A percentile compares a stretch with the other conserved stretches of the same genome.
phyloP scores from a whole-genome alignment of 2,329 filamentous ascomycete genomes.

The Calonectria fujianensis region DNA sequence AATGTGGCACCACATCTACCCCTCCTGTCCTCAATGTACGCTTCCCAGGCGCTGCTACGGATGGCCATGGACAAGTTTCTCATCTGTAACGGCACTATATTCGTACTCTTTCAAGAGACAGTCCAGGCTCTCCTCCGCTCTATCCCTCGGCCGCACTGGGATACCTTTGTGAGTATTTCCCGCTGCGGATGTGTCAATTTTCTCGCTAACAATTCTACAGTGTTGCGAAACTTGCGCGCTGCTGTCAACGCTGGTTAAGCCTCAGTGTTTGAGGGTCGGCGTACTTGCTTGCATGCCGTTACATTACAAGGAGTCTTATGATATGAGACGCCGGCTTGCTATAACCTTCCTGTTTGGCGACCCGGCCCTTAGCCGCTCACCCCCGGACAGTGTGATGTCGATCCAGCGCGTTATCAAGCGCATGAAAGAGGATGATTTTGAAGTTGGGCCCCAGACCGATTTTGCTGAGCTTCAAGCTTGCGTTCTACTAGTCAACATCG shows the following conservation, averaged over 20 bases:
- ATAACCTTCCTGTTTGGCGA: slow-evolving; percentile 77
- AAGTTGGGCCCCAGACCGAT: slow-evolving; percentile 74
- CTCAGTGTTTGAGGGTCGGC: slow-evolving; percentile 73
- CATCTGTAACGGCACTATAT: slow-evolving; percentile 64
- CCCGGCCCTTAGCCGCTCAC: slow-evolving; percentile 61
- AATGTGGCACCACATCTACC: slow-evolving; percentile 61
- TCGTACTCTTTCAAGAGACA: slow-evolving; percentile 63
- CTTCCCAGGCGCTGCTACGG: slow-evolving; percentile 69
- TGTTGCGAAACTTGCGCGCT: slow-evolving; percentile 69
- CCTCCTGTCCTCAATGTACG: slow-evolving; percentile 60
- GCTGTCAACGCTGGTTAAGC: slow-evolving; percentile 66
- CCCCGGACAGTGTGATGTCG: slow-evolving; percentile 64
- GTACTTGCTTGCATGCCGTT: slow-evolving; percentile 77
- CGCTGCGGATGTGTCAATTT: background rate
- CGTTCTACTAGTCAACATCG: slow-evolving; percentile 82
- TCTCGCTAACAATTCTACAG: slow-evolving; percentile 57
- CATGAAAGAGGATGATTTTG: slow-evolving; percentile 70
- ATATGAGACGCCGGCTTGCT: slow-evolving; percentile 80
- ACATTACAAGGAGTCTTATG: slow-evolving; percentile 69
- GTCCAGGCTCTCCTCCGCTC: slow-evolving; percentile 65
- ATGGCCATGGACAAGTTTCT: slow-evolving; percentile 74
- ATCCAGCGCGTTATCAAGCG: slow-evolving; percentile 67
- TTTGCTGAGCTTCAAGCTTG: slow-evolving; percentile 81
- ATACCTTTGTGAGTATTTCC: slow-evolving; percentile 63
- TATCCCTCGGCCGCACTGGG: slow-evolving; percentile 63